Base-by-base conservation (phyloP, 768 basidiomycete genomes). In the Macrolepiota albuminosa region DNA sequence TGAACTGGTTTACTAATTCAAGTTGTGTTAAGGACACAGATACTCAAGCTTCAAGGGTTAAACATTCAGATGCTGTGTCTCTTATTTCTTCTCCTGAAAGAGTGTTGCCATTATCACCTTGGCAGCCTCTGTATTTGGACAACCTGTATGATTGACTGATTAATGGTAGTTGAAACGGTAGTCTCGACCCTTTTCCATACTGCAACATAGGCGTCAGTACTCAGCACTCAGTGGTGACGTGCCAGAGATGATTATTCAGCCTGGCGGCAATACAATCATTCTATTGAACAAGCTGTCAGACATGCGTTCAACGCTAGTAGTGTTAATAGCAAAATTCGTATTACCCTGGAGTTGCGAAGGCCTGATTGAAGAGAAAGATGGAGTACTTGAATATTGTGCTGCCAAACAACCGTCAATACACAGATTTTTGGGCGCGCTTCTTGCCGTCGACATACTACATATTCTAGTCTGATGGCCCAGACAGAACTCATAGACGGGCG, bases 401-500 rank as follows among this genome's bases (percentile, higher is more conserved):
- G 55, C 39, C 67, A 68, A 68, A 68, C 50, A 67, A 48, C 2
- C 9, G 51, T 60, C 59, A 65, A 67, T 56, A 67, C 51, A 56
- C 43, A 46, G 63, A 61, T 55, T 66, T 65, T 65, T 58, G 21
- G 34, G 47, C 58, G n/a, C 42, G 6, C 16, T 6, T 7, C 18
- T 14, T 3, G 9, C 9, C 2, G 8, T 13, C 37, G 16, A 31
- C 36, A 36, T 34, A 33, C 49, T 31, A 43, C 33, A 31, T 48
- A 39, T n/a, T 24, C 24, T 26, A 11, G 53, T 29, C 16, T 21
- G 50, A 85, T 84, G 84, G 68, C 76, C 46, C 70, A 75, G 60
- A 71, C 77, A 56, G 77, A 80, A 58, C 81, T 90, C 65, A 82
- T 93, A 67, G 91, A 90, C 72, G 78, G 67, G 16, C 86, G 79